Evolutionary conservation across 2,329 filamentous ascomycete genomes (phyloP), one percentile per base, ranked within the genome.

Genomic region (Trichoderma sp.): DNA sequence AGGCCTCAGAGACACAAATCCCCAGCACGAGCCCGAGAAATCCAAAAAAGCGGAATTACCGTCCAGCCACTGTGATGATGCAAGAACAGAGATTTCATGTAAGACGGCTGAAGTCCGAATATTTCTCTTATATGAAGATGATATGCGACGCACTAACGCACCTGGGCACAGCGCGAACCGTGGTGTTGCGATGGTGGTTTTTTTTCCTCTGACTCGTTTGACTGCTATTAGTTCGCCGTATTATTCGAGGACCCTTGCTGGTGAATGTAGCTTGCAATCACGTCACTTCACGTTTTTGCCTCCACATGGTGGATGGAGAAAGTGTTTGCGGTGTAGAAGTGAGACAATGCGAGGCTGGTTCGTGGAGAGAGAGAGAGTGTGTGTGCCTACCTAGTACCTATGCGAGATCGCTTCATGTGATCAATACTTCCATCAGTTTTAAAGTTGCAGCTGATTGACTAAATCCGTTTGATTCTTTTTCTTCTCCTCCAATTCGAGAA

Each of bases 211-310:
- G 60, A 64, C 60, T 64, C 60, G 60, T 39, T 32, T 1, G 15
- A 7, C 35, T 32, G 54, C 13, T 37, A 42, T 58, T 58, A 39
- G 32, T 63, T 34, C n/a, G 48, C 13, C 12, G 58, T 50, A 15
- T n/a, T 64, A 32, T 42, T 37, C 13, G 22, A 39, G 64, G 34
- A 61, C 27, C 57, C 53, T 66, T 67, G 53, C 39, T 32, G 52
- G 65, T 34, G 34, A 19, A 53, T 67, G 25, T 53, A 42, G 35
- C 25, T 34, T 37, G 52, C 39, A 17, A 68, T 64, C 67, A 68
- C 67, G 67, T 63, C 67, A 68, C 59, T 61, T 58, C 67, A 67
- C 65, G 65, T 56, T 67, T 67, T 67, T 53, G 63, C 45, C 56
- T 67, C 64, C 64, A 67, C 56, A 60, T 60, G 52, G 35, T 53